phyloP scores from a whole-genome alignment of 2,329 filamentous ascomycete genomes.

The Fusarium subtropicale region DNA sequence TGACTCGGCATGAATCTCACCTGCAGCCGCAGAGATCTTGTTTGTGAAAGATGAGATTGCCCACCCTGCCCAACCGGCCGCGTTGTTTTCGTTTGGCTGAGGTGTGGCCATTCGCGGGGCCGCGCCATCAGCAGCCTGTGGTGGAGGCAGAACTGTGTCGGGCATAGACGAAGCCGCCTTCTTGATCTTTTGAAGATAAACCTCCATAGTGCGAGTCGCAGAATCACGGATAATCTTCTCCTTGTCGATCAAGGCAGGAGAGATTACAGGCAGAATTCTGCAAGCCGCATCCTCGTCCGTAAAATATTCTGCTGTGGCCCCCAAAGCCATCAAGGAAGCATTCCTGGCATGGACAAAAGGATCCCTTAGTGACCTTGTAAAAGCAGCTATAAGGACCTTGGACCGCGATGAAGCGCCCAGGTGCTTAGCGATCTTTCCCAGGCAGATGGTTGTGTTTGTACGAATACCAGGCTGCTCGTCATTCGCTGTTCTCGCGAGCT shows the following conservation, averaged over 20 bases:
- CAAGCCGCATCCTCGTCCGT: slow-evolving; percentile 88
- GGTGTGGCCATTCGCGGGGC: slow-evolving; percentile 84
- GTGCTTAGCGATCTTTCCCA: slow-evolving; percentile 95
- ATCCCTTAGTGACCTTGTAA: slow-evolving; percentile 87
- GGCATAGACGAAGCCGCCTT: slow-evolving; percentile 83
- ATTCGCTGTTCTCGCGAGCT: slow-evolving; percentile 95
- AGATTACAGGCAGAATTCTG: slow-evolving; percentile 85
- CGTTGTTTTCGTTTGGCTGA: slow-evolving; percentile 66
- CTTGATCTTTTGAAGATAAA: slow-evolving; percentile 84
- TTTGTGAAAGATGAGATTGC: slow-evolving; percentile 99
- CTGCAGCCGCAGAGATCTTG: slow-evolving; percentile 84
- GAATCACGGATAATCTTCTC: slow-evolving; percentile 95
- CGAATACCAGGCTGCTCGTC: slow-evolving; percentile 97
- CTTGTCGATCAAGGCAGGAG: slow-evolving; percentile 88
- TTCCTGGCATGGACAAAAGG: slow-evolving; percentile 96
- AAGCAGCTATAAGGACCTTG: slow-evolving; percentile 94
- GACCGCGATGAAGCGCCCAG: slow-evolving; percentile 80
- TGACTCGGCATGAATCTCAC: slow-evolving; percentile 79
- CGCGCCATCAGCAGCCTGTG: slow-evolving; percentile 62
- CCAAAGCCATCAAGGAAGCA: slow-evolving; percentile 85
- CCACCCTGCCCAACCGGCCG: slow-evolving; percentile 87
- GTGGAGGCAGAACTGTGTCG: slow-evolving; percentile 79
- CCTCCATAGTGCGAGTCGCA: slow-evolving; percentile 87
- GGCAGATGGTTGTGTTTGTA: slow-evolving; percentile 97
- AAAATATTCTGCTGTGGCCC: slow-evolving; percentile 87